Percentiles rank a stretch among this genome's conserved stretches.
These are phyloP conservation scores for Eleusine indica DNA, from an alignment of 176 grass and related monocot species.

Conservation along the genomic window DNA sequence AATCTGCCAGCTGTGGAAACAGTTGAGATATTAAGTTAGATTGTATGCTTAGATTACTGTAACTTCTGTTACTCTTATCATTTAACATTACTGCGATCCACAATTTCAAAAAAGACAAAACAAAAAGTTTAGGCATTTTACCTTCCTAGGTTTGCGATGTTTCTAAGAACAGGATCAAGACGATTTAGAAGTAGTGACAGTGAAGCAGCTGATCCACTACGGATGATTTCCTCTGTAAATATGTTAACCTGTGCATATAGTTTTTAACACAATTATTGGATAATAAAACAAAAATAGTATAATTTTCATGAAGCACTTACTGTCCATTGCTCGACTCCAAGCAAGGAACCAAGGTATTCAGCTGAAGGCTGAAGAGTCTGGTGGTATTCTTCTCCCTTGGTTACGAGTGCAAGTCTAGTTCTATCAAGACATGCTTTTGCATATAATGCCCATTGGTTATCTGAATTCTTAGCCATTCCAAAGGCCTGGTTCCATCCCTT, in stretches of 20 bases:
- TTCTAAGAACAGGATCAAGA: slow-evolving; percentile 90
- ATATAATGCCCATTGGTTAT: slow-evolving; percentile 84
- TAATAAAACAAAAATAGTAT: background rate
- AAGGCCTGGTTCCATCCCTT: slow-evolving; percentile 90
- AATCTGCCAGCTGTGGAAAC: slow-evolving; percentile 78
- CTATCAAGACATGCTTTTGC: slow-evolving; percentile 97
- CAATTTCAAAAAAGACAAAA: background rate
- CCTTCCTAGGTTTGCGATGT: slow-evolving; percentile 88
- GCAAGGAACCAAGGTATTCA: slow-evolving; percentile 91
- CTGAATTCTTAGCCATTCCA: slow-evolving; percentile 72
- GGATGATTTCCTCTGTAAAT: slow-evolving; percentile 98
- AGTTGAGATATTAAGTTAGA: background rate
- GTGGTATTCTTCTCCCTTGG: slow-evolving; percentile 83
- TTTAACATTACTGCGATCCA: background rate
- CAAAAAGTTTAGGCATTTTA: slow-evolving; percentile 33
- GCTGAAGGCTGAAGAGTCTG: slow-evolving; percentile 83
- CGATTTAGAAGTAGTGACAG: slow-evolving; percentile 93
- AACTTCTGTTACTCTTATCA: background rate
- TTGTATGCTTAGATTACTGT: background rate
- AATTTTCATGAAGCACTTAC: slow-evolving; percentile 60
- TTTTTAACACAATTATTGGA: background rate
- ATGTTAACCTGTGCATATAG: slow-evolving; percentile 56
- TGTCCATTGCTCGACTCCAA: slow-evolving; percentile 74
- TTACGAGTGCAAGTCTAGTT: slow-evolving; percentile 88
- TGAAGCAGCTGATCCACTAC: slow-evolving; percentile 90